A percentile compares a stretch with the other conserved stretches of the same genome.
Conservation (phyloP, 2,329 filamentous ascomycete genomes). For the Coccinonectria pachysandricola region DNA sequence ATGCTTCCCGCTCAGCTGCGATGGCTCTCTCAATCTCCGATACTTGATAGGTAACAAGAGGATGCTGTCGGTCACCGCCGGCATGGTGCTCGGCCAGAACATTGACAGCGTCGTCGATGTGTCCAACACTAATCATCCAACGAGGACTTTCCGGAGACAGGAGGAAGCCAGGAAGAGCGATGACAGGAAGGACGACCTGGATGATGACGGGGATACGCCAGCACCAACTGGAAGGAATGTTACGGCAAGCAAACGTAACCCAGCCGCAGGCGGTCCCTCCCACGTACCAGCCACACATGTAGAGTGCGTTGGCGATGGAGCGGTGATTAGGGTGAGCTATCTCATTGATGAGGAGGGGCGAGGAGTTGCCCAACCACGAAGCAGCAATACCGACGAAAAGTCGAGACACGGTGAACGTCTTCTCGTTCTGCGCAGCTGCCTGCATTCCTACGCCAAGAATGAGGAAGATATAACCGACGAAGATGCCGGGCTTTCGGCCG, state of each 20-base stretch:
- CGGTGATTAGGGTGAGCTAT: constrained; percentile 9
- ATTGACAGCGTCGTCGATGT: constrained; percentile 22
- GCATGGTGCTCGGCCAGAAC: constrained; percentile 30
- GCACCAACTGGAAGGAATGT: constrained; percentile 11
- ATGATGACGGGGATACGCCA: constrained; percentile 17
- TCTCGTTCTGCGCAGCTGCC: constrained; percentile 6
- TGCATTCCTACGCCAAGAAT: constrained; percentile 9
- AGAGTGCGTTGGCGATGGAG: constrained; percentile 8
- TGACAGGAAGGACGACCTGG: constrained; percentile 10
- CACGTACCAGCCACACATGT: constrained; percentile 12
- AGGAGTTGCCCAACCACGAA: constrained; percentile 7
- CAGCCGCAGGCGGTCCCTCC: constrained; percentile 10
- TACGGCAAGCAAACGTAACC: constrained; percentile 10
- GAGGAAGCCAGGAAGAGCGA: constrained; percentile 18
- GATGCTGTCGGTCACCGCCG: constrained; percentile 26
- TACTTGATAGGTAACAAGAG: constrained; percentile 28
- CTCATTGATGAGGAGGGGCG: constrained; percentile 10
- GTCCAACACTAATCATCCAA: constrained; percentile 21
- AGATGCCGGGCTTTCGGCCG: constrained; percentile 7
- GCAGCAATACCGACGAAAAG: constrained; percentile 9
- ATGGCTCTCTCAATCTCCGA: constrained; percentile 29
- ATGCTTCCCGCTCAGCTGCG: constrained; percentile 14
- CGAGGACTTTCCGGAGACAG: constrained; percentile 26
- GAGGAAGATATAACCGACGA: constrained; percentile 9
- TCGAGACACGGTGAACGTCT: constrained; percentile 8